Base-by-base conservation (phyloP, 306 rosid species). In the Hippophae tibetana region DNA sequence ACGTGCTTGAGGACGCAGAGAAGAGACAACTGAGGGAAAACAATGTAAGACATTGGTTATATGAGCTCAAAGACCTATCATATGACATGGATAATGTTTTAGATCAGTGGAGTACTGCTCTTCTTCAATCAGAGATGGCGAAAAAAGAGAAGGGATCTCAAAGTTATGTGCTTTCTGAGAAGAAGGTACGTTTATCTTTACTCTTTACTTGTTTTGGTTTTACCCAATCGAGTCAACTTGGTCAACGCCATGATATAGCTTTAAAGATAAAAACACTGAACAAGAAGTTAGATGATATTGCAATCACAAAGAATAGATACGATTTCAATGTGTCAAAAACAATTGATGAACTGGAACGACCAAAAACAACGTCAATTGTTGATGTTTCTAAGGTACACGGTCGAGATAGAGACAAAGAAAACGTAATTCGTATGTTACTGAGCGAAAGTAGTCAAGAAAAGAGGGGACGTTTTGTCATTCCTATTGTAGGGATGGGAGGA, bases 401-500 rank as follows among this genome's bases (percentile, higher is more conserved):
- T 50, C 64, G 60, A 9, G 68, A 41, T 13, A 42, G 27, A 0
- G 58, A 47, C 6, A 69, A 56, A 54, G n/a, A 42, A 2, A 5
- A 9, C 3, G 5, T 69, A 23, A 55, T 61, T 6, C 3, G 10
- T 6, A 56, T 41, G 63, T 53, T 62, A 53, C 1, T 69, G 9
- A 27, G 54, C 13, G 58, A 48, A 26, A 42, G 46, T 45, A 26
- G 51, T 14, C 23, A 27, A 7, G 13, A 18, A 12, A 25, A n/a
- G 11, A 8, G 4, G 2, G 10, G 2, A 11, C 31, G 7, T 12
- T 27, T 47, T 25, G 25, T 69, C 52, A 56, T 69, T 46, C 54
- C 74, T 26, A 56, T 69, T 27, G 68, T 56, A 9, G 68, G 74
- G 53, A 61, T 62, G 53, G 73, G 74, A 10, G 74, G 52, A 1